Percentiles rank a stretch among this genome's conserved stretches.
phyloP scores from a whole-genome alignment of 371 early-diverging fungal genomes.

The Basidiobolus meristosporus region DNA sequence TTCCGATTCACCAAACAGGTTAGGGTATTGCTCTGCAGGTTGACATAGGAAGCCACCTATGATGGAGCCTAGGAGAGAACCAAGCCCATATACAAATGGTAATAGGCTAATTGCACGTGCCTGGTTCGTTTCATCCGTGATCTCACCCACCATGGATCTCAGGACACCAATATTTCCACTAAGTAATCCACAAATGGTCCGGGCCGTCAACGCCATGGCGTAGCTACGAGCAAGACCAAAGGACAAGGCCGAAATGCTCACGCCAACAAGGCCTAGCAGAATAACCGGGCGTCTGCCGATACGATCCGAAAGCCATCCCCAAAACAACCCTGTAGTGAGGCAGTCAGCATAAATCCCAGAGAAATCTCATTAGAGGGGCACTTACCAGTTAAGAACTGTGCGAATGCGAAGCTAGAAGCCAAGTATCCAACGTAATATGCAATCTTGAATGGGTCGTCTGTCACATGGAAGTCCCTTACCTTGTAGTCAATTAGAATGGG shows the following conservation, averaged over 20 bases:
- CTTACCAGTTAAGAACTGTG: slow-evolving; percentile 33
- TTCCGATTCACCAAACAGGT: slow-evolving; percentile 32
- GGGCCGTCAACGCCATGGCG: not conserved
- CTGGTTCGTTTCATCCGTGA: slow-evolving; percentile 59
- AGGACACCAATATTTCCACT: slow-evolving; percentile 45
- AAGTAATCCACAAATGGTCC: not conserved
- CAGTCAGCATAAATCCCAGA: not conserved
- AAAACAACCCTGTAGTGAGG: slow-evolving; percentile 8
- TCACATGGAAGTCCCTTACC: slow-evolving; percentile 33
- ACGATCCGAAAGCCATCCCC: slow-evolving; percentile 29
- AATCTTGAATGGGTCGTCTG: slow-evolving; percentile 24
- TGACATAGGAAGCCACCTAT: slow-evolving; percentile 61
- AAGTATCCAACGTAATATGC: slow-evolving; percentile 48
- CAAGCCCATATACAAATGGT: not conserved
- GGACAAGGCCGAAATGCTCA: slow-evolving; percentile 30
- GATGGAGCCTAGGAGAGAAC: slow-evolving; percentile 32
- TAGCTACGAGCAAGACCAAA: not conserved
- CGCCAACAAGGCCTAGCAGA: slow-evolving; percentile 55
- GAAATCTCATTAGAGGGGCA: no score
- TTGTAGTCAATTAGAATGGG: slow-evolving; percentile 1
- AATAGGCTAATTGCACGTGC: slow-evolving; percentile 3
- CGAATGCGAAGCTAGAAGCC: slow-evolving; percentile 34
- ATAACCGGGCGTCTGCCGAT: slow-evolving; percentile 71
- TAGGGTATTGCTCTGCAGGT: slow-evolving; percentile 43
- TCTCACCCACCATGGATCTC: slow-evolving; percentile 68